Evolutionary conservation across 768 basidiomycete species (phyloP).

Genomic region (Lanmaoa pseudosensibilis): DNA sequence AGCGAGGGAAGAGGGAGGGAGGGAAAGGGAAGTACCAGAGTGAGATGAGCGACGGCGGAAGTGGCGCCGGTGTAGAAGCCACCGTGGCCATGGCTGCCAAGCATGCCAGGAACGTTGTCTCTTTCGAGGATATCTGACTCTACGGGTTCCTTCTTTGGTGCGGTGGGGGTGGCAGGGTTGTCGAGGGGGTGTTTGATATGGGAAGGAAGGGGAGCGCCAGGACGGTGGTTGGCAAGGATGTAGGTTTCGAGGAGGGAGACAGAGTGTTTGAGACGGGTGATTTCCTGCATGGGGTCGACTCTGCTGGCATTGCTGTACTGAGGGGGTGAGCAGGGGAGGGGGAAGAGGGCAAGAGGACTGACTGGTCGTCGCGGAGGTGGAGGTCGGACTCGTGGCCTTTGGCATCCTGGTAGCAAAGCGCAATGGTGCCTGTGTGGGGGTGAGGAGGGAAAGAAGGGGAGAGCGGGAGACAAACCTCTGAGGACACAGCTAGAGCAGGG

Average conservation of each 20-base stretch:
- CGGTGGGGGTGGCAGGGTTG: slow-evolving; percentile 31
- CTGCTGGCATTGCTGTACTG: slow-evolving; percentile 31
- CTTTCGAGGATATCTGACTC: slow-evolving; percentile 50
- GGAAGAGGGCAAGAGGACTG: slow-evolving; percentile 1
- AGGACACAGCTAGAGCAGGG: slow-evolving; percentile 89
- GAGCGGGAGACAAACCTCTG: slow-evolving; percentile 51
- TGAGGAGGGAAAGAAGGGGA: slow-evolving; percentile 12
- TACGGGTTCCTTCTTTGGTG: slow-evolving; percentile 53
- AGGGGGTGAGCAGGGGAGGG: slow-evolving; percentile 40
- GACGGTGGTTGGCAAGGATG: slow-evolving; percentile 34
- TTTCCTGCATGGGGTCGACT: slow-evolving; percentile 42
- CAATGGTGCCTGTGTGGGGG: slow-evolving; percentile 62
- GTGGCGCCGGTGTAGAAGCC: slow-evolving; percentile 82
- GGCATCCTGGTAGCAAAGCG: slow-evolving; percentile 77
- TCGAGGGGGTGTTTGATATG: slow-evolving; percentile 31
- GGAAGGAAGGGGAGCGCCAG: slow-evolving; percentile 15
- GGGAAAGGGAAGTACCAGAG: slow-evolving; percentile 44
- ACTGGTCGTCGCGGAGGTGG: slow-evolving; percentile 56
- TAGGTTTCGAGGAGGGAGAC: slow-evolving; percentile 40
- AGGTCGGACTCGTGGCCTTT: slow-evolving; percentile 60
- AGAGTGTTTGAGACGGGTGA: slow-evolving; percentile 42
- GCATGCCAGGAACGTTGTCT: slow-evolving; percentile 57
- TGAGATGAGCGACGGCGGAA: slow-evolving; percentile 67
- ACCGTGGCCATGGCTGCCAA: slow-evolving; percentile 62
- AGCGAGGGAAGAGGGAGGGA: slow-evolving; percentile 14